A percentile compares a stretch with the other conserved stretches of the same genome.
Evolutionary conservation across 164 flowering plant genomes (phyloP).

Genomic region (Warburgia ugandensis): DNA sequence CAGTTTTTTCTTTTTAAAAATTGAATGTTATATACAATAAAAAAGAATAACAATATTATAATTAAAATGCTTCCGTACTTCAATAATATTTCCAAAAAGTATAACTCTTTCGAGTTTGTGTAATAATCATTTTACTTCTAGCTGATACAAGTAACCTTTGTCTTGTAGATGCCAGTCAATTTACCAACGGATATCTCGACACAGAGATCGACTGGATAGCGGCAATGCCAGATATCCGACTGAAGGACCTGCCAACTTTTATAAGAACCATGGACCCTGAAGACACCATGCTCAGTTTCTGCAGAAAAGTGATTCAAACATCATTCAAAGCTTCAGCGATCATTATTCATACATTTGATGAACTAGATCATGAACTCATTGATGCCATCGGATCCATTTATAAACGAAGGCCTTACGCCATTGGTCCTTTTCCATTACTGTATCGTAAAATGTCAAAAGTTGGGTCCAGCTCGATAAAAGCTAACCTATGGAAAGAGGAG

Average conservation of each 20-base stretch:
- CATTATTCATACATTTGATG: constrained; percentile 11
- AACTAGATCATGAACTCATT: constrained; percentile 3
- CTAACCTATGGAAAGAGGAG: constrained; percentile 46
- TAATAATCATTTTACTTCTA: too few relatives aligned
- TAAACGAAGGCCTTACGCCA: not conserved
- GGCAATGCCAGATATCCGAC: constrained; percentile 3
- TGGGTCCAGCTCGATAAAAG: constrained; percentile 11
- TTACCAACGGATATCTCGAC: constrained; percentile 5
- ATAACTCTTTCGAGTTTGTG: too few relatives aligned
- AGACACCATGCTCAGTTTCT: constrained; percentile 10
- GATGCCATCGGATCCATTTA: constrained; percentile 4
- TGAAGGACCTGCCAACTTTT: constrained; percentile 8
- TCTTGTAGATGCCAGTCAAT: too few relatives aligned
- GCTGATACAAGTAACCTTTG: too few relatives aligned
- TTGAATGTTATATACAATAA: too few relatives aligned
- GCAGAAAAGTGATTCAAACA: not conserved
- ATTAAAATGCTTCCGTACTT: too few relatives aligned
- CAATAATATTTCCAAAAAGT: too few relatives aligned
- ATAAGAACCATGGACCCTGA: constrained; percentile 7
- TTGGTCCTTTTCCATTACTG: constrained; percentile 14
- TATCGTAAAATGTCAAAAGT: not conserved
- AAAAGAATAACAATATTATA: too few relatives aligned
- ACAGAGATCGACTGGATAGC: constrained; percentile 8
- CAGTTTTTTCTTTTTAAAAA: too few relatives aligned
- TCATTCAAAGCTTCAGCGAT: constrained; percentile 1